Conservation (phyloP, 176 grass and related monocot species). For the Eleusine coracana region DNA sequence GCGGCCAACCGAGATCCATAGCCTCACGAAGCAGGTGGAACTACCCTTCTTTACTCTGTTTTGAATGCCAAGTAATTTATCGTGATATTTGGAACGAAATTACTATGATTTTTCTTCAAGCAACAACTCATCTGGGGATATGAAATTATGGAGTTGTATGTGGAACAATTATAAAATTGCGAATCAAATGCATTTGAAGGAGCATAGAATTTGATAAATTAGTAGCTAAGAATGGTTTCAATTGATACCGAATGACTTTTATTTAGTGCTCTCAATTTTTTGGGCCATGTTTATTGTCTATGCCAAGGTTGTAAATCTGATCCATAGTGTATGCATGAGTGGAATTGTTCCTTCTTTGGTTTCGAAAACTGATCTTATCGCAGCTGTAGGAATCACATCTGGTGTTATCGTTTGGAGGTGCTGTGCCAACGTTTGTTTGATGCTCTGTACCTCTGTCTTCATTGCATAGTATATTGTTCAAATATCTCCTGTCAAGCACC, state of each 20-base stretch:
- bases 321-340: neutral
- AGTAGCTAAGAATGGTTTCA: neutral
- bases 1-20: slow-evolving; percentile 74
- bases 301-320: neutral
- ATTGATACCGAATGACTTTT: neutral
- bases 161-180: neutral
- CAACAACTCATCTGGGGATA: neutral
- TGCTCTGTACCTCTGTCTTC: neutral
- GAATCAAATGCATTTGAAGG: neutral
- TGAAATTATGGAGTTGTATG: no score
- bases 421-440: neutral
- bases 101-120: neutral
- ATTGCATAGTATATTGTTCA: neutral
- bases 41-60: slow-evolving; percentile 2
- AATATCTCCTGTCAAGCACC: slow-evolving; percentile 22
- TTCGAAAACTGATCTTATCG: neutral
- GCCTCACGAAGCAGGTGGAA: slow-evolving; percentile 73
- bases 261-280: no score
- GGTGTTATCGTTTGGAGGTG: neutral
- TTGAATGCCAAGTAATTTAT: neutral
- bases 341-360: neutral
- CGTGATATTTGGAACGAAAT: neutral
- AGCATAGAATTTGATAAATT: neutral
- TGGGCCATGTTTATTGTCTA: neutral
- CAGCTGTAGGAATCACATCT: neutral